These are phyloP conservation scores for Ascochyta clinopodiicola DNA, from an alignment of 2,329 filamentous ascomycete genomes.

Conservation along the genomic window DNA sequence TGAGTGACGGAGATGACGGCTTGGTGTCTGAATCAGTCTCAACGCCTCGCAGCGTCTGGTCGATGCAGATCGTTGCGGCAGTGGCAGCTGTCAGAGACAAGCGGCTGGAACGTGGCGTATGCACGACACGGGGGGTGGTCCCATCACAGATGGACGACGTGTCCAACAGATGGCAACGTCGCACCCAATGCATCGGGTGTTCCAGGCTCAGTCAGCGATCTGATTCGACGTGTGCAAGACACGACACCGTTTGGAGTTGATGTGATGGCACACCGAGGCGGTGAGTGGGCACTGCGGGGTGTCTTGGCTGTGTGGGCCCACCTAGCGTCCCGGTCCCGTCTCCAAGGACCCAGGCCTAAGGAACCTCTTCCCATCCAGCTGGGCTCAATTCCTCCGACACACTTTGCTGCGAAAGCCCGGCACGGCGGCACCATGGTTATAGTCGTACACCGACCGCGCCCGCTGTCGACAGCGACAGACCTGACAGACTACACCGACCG, in stretches of 20 bases:
- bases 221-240: constrained; percentile 10
- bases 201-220: neutral
- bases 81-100: constrained; percentile 5
- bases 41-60: constrained; percentile 5
- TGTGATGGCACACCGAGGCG: constrained; percentile 6
- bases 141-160: constrained; percentile 6
- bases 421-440: constrained; percentile 4
- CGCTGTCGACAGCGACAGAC: constrained; percentile 14
- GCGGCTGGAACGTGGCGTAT: constrained; percentile 10
- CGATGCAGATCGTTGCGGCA: constrained; percentile 3
- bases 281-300: constrained; percentile 14
- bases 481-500: constrained; percentile 1
- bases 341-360: constrained; percentile 15
- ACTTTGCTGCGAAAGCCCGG: constrained; percentile 4
- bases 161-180: constrained; percentile 10
- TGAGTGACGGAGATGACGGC: neutral
- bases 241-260: constrained; percentile 4
- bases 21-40: neutral
- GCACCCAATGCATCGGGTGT: constrained; percentile 4
- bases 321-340: constrained; percentile 14
- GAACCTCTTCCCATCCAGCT: constrained; percentile 18
- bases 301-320: constrained; percentile 5
- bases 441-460: constrained; percentile 2
- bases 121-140: constrained; percentile 2
- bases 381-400: constrained; percentile 10